Conservation (phyloP, 345 rosid species). For the Populus davidiana region DNA sequence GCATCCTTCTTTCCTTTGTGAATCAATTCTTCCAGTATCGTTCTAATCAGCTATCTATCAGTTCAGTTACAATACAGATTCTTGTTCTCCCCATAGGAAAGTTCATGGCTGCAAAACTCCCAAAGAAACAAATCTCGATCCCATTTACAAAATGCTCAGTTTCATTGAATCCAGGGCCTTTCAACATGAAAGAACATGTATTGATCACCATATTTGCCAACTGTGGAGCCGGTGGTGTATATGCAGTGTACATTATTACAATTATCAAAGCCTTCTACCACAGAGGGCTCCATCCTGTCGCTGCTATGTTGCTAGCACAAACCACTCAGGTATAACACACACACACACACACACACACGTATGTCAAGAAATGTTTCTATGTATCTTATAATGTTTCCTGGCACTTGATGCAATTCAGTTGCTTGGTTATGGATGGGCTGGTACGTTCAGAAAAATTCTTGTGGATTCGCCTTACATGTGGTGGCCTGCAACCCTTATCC, state of each 20-base stretch:
- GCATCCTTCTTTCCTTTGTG: constrained; percentile 30
- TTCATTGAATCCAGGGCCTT: constrained; percentile 55
- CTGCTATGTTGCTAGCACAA: constrained; percentile 50
- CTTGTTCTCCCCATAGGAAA: constrained; percentile 40
- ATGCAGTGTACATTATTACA: constrained; percentile 26
- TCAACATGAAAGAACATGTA: constrained; percentile 47
- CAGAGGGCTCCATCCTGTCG: constrained; percentile 18
- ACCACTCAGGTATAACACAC: constrained; percentile 58
- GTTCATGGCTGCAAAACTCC: constrained; percentile 41
- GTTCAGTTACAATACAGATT: constrained; percentile 39
- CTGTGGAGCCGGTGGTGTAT: constrained; percentile 32
- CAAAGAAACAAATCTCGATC: constrained; percentile 2
- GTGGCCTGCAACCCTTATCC: constrained; percentile 82
- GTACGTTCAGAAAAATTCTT: constrained; percentile 57
- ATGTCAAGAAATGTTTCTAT: not conserved
- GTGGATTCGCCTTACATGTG: constrained; percentile 89
- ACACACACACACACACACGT: no score
- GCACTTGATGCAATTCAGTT: constrained; percentile 29
- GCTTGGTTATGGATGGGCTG: constrained; percentile 88
- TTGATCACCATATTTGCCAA: constrained; percentile 42
- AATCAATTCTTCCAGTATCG: constrained; percentile 42
- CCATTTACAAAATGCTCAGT: constrained; percentile 44
- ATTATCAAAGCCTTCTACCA: constrained; percentile 42
- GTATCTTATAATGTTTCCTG: not conserved
- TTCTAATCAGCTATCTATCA: constrained; percentile 22